phyloP scores from a whole-genome alignment of 2,329 filamentous ascomycete species.

The Fusarium sp. region DNA sequence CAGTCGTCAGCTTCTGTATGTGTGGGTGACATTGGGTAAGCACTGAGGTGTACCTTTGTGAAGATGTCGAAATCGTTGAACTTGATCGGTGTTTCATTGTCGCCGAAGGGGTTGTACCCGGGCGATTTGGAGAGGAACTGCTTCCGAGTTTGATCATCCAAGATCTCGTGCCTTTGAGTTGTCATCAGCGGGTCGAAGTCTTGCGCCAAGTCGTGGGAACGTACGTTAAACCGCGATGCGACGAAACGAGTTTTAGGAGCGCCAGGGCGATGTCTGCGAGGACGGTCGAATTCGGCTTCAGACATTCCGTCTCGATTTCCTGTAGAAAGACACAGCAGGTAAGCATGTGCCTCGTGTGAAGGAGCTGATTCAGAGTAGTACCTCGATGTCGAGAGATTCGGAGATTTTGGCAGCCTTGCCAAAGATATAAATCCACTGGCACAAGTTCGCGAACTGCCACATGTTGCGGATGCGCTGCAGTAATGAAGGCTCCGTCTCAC shows the following conservation, averaged over 20 bases:
- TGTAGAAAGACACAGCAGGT: constrained; percentile 51
- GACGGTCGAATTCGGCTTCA: constrained; percentile 80
- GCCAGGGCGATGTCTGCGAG: constrained; percentile 86
- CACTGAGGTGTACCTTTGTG: constrained; percentile 72
- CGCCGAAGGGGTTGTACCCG: constrained; percentile 85
- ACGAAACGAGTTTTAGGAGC: constrained; percentile 92
- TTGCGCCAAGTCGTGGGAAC: constrained; percentile 49
- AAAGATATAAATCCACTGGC: constrained; percentile 94
- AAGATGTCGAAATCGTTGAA: constrained; percentile 88
- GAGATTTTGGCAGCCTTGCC: constrained; percentile 90
- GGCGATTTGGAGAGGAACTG: constrained; percentile 89
- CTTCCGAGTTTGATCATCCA: constrained; percentile 92
- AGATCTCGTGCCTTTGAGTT: constrained; percentile 77
- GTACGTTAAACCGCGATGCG: constrained; percentile 91
- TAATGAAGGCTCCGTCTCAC: constrained; percentile 32
- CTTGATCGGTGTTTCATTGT: constrained; percentile 75
- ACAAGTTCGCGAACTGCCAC: constrained; percentile 96
- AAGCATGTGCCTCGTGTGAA: background rate
- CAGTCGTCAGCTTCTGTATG: background rate
- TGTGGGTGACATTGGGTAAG: background rate
- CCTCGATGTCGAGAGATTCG: constrained; percentile 89
- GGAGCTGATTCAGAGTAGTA: constrained; percentile 54
- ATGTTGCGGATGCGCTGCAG: constrained; percentile 82
- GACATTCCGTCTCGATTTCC: constrained; percentile 90
- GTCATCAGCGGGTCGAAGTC: constrained; percentile 15